Conservation (phyloP, 352 stramenopile species). For the Plasmopara halstedii region DNA sequence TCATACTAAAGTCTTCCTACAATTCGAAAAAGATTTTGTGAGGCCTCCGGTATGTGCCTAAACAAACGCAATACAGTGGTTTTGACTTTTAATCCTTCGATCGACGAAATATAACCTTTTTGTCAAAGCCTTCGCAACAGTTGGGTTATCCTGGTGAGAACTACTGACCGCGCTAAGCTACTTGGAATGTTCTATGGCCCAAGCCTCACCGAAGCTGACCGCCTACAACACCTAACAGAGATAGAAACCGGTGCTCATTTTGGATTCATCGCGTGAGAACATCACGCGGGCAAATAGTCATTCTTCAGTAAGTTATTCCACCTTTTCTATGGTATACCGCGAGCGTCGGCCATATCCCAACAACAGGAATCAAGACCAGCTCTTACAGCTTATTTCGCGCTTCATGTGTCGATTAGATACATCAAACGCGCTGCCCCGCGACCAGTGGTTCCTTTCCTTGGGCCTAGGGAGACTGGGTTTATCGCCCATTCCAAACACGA, state of each 20-base stretch:
- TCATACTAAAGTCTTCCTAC: neutral
- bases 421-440: no score
- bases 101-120: neutral
- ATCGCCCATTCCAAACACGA: neutral
- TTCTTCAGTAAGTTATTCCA: neutral
- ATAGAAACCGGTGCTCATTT: no score
- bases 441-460: no score
- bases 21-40: neutral
- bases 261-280: neutral
- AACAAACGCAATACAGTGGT: neutral
- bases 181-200: neutral
- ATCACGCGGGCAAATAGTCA: neutral
- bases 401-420: no score
- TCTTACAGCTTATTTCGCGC: no score
- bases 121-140: neutral
- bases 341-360: neutral
- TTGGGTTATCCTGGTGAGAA: no score
- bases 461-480: neutral
- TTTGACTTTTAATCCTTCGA: neutral
- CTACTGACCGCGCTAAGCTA: neutral
- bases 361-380: neutral
- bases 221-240: neutral
- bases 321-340: neutral
- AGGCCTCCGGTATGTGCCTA: neutral
- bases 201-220: neutral